Evolutionary conservation across 352 stramenopile genomes (phyloP).

Genomic region (Halophytophthora batemanensis): DNA sequence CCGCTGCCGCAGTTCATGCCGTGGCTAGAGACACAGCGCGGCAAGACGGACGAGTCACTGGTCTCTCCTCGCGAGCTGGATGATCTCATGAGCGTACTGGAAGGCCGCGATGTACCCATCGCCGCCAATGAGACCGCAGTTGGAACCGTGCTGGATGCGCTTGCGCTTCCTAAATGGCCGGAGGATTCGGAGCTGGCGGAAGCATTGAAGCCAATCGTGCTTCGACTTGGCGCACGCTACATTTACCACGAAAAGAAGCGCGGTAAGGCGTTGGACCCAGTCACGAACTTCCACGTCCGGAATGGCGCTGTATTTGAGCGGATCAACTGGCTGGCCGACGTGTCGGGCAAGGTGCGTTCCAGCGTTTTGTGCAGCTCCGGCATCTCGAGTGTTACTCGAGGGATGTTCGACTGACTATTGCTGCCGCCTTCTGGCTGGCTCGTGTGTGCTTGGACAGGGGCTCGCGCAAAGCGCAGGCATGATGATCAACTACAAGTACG

Average conservation of each 20-base stretch:
- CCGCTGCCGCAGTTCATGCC: constrained; percentile 91
- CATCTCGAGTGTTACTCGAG: neutral
- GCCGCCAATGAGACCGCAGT: constrained; percentile 20
- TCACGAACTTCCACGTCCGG: constrained; percentile 84
- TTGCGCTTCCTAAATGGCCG: constrained; percentile 53
- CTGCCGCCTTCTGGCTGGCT: constrained; percentile 5
- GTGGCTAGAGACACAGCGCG: constrained; percentile 89
- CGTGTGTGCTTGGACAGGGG: constrained; percentile 29
- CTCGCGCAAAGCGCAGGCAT: constrained; percentile 70
- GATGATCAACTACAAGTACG: constrained; percentile 90
- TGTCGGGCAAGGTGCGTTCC: constrained; percentile 72
- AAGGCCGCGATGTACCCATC: constrained; percentile 7
- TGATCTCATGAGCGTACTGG: constrained; percentile 26
- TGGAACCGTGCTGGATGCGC: constrained; percentile 30
- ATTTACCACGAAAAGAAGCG: constrained; percentile 83
- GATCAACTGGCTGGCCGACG: constrained; percentile 81
- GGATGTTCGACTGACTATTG: neutral
- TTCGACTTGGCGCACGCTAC: constrained; percentile 64
- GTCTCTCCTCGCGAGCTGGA: constrained; percentile 32
- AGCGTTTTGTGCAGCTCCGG: no score
- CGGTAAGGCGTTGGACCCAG: constrained; percentile 74
- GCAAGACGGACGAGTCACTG: constrained; percentile 27
- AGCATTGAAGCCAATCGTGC: constrained; percentile 59
- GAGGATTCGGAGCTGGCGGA: constrained; percentile 31
- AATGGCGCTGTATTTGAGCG: constrained; percentile 85